Evolutionary conservation across 2,329 filamentous ascomycete species (phyloP), one percentile per base, ranked within the genome.

Genomic region (Colletotrichum euphorbiae): DNA sequence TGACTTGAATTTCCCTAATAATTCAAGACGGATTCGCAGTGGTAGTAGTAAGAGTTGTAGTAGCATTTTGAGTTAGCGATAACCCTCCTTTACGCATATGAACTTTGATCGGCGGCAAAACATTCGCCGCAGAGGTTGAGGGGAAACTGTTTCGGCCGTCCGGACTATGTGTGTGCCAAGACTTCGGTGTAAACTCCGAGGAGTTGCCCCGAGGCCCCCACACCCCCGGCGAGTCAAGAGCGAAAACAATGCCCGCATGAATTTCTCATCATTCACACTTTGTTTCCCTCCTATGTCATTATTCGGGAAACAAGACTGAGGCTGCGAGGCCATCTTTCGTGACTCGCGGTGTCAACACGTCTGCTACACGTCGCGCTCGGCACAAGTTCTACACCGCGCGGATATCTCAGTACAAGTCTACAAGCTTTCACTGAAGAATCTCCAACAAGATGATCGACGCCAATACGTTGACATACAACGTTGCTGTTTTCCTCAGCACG

Each of bases 401-500:
- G 11, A 38, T 38, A 4, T 9, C 36, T 15, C 24, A 38, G 13
- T 38, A 11, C 36, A 6, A 38, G 13, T 4, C 9, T 15, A 8
- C 8, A 48, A 48, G 19, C 4, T 5, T 33, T 51, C 52, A 31
- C 9, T 48, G 24, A 21, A n/a, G 19, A 3, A 17, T 36, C 38
- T 11, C 21, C 15, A 13, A 57, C 12, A 54, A 52, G 15, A 65
- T 59, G 54, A 38, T 43, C 4, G 38, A 59, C 46, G 36, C 45
- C 45, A 52, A 17, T 36, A 36, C 36, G 11, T 36, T 65, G 33
- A 24, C 54, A 24, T 59, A 59, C 73, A 82, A 83, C 69, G 71
- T 78, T 42, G 78, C 77, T 15, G 75, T 76, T 28, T 83, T 86
- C 62, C 73, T 84, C 48, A 77, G 78, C 11, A 78, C 79, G 1